Conservation (phyloP, 2,329 filamentous ascomycete species). For the Apiospora saccharicola region DNA sequence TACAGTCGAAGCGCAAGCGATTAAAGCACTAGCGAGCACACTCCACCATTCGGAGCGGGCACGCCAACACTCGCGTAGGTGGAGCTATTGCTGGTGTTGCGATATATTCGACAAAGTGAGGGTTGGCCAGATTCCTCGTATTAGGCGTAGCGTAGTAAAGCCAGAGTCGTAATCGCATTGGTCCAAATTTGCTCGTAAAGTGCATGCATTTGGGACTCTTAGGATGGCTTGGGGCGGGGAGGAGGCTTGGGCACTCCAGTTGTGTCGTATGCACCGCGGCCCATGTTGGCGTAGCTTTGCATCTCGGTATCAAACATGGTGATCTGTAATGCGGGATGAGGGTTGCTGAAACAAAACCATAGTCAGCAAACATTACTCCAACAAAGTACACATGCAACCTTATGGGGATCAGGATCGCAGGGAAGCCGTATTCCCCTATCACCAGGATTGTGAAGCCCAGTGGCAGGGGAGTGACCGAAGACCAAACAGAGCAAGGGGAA, state of each 20-base stretch:
- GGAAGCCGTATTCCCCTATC: background rate
- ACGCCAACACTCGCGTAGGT: constrained; percentile 6
- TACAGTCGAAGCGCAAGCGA: constrained; percentile 40
- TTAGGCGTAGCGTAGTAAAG: constrained; percentile 20
- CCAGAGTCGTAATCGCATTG: constrained; percentile 15
- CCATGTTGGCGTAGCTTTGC: constrained; percentile 43
- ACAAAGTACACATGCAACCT: background rate
- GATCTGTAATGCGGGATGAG: constrained; percentile 18
- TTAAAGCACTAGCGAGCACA: constrained; percentile 29
- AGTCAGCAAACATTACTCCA: constrained; percentile 23
- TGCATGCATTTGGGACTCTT: constrained; percentile 29
- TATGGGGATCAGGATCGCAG: constrained; percentile 5
- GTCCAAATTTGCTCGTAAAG: constrained; percentile 10
- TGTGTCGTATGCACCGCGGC: constrained; percentile 46
- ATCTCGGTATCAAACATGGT: constrained; percentile 41
- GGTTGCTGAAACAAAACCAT: constrained; percentile 19
- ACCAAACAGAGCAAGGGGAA: constrained; percentile 26
- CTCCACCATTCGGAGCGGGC: background rate
- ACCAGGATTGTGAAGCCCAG: constrained; percentile 22
- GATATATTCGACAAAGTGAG: constrained; percentile 18
- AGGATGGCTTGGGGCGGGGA: constrained; percentile 43
- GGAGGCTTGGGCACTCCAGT: constrained; percentile 46
- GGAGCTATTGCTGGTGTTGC: background rate
- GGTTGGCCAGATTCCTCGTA: constrained; percentile 19
- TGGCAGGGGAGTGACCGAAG: background rate